Conservation (phyloP, 257 asterid genomes). For the Rehmannia glutinosa region DNA sequence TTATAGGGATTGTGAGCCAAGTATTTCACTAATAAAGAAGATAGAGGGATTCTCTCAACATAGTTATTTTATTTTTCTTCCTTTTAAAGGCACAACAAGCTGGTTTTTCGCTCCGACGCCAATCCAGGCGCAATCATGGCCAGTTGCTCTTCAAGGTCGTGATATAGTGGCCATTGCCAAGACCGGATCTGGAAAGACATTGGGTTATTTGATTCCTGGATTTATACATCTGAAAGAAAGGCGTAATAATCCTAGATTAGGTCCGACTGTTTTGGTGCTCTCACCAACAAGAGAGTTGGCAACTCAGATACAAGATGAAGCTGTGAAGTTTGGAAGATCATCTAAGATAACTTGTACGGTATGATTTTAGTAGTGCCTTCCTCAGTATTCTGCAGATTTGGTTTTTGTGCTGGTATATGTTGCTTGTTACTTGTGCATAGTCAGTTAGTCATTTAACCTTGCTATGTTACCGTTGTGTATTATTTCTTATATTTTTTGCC, state of each 20-base stretch:
- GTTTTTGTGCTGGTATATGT: not conserved
- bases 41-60: not conserved
- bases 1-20: constrained; percentile 26
- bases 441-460: constrained; percentile 11
- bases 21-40: no score
- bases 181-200: constrained; percentile 94
- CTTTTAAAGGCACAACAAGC: constrained; percentile 52
- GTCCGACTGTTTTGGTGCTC: constrained; percentile 87
- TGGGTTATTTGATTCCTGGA: constrained; percentile 93
- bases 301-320: constrained; percentile 92
- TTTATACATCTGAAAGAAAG: constrained; percentile 65
- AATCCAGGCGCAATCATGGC: constrained; percentile 97
- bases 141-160: constrained; percentile 76
- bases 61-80: constrained; percentile 8
- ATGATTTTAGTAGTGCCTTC: constrained; percentile 24
- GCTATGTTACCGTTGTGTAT: not conserved
- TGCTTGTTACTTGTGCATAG: not conserved
- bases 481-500: constrained; percentile 6
- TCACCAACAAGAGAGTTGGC: constrained; percentile 97
- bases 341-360: constrained; percentile 86
- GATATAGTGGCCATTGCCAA: constrained; percentile 95
- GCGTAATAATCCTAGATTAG: constrained; percentile 58
- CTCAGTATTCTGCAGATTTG: not conserved
- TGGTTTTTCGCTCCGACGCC: constrained; percentile 96
- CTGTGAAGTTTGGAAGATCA: constrained; percentile 72